Base-by-base conservation (phyloP, 2,329 filamentous ascomycete genomes). In the Neonectria neomacrospora region DNA sequence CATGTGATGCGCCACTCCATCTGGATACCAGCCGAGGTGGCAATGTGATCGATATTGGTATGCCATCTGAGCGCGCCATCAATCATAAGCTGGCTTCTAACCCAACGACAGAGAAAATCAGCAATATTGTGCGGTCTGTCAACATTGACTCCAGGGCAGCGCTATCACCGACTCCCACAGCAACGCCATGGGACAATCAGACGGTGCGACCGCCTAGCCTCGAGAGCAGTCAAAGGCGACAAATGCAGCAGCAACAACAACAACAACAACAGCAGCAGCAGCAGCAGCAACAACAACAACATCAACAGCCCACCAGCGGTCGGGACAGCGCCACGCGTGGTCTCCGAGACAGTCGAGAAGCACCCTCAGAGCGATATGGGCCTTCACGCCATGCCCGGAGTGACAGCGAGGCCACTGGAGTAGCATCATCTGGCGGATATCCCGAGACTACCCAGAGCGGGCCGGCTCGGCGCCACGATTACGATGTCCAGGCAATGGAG, bases 401-500 rank as follows among this genome's bases (percentile, higher is more conserved):
- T 71, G 92, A 94, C 70, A 97, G 94, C 71, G 91, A 90, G 67
- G 87, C 86, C 1, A 94, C 91, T 3, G 91, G 91, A 16, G 83
- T 87, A 26, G 85, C 89, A 10, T 96, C 93, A 1, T 94, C 92
- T 1, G 88, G 86, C 22, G 93, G 94, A 48, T 97, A 96, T 74
- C 86, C 90, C 26, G 92, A 95, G 66, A 90, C 90, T 3, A 88
- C 89, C 16, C 89, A 92, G 71, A 90, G 88, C 72, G 87, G 86
- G 7, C 87, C 87, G 39, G 85, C 86, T 42, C 88, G 94, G 71
- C 90, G 91, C 58, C 94, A 97, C 75, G 95, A 98, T 76, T 98
- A 97, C 74, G 96, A 98, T 75, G 88, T 97, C 16, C 95, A 98
- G 77, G 94, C 94, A 3, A 97, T 97, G 93, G 95, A 97, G 78